Evolutionary conservation across 768 basidiomycete genomes (phyloP).

Genomic region (Kondoa subrosea): DNA sequence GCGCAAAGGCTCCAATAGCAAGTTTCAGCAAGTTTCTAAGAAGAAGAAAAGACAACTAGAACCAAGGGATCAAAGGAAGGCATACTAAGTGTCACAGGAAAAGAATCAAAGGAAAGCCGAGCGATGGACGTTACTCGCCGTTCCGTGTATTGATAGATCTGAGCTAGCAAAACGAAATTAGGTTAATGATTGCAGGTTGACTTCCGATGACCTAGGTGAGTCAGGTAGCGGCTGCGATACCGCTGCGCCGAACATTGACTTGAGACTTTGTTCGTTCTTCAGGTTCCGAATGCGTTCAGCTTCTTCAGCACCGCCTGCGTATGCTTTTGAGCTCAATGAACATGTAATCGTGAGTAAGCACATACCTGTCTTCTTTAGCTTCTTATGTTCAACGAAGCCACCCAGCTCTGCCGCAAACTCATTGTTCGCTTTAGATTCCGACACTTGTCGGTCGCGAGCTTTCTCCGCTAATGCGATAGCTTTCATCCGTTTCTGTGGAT

Average conservation of each 20-base stretch:
- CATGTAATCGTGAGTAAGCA: constrained; percentile 47
- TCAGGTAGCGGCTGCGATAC: neutral
- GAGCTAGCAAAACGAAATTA: neutral
- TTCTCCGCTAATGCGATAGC: constrained; percentile 82
- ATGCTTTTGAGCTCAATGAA: constrained; percentile 2
- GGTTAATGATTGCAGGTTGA: neutral
- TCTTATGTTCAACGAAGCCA: constrained; percentile 73
- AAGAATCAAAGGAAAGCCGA: no score
- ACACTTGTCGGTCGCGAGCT: constrained; percentile 57
- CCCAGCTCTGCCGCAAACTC: constrained; percentile 67
- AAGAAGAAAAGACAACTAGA: no score
- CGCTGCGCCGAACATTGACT: constrained; percentile 56
- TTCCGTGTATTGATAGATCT: no score
- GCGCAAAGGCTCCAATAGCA: no score
- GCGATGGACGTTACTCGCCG: no score
- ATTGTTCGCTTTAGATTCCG: constrained; percentile 45
- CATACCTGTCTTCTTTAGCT: constrained; percentile 91
- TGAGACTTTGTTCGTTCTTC: constrained; percentile 65
- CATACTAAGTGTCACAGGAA: no score
- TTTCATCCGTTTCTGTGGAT: constrained; percentile 68
- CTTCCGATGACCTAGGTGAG: neutral
- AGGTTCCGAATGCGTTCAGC: constrained; percentile 67
- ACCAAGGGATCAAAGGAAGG: no score
- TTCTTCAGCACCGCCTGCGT: constrained; percentile 27
- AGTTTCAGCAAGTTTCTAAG: no score